A percentile compares a stretch with the other conserved stretches of the same genome.
These are phyloP conservation scores for Avena atlantica DNA, from an alignment of 176 grass and related monocot genomes.

Conservation along the genomic window DNA sequence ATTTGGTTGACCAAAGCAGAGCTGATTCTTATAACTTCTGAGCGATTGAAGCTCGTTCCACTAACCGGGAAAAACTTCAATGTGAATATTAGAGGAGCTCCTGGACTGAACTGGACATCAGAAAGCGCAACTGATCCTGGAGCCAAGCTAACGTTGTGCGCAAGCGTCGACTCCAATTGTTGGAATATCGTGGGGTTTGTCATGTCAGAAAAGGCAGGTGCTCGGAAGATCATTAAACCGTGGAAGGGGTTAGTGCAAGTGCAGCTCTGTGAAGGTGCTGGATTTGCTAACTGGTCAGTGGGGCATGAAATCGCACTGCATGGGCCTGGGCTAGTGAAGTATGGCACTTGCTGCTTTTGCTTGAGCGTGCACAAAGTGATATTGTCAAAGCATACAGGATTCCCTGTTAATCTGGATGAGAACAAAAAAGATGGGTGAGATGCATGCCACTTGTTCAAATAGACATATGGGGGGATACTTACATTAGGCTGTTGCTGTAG, in stretches of 20 bases:
- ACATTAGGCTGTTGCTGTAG: slow-evolving; percentile 63
- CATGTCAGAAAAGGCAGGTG: slow-evolving; percentile 50
- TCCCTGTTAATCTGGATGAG: slow-evolving; percentile 55
- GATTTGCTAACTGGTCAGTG: slow-evolving; percentile 48
- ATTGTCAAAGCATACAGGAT: slow-evolving; percentile 44
- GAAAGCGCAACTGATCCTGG: slow-evolving; percentile 53
- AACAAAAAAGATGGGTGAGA: slow-evolving; percentile 14
- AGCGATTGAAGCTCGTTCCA: slow-evolving; percentile 49
- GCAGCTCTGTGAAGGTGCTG: slow-evolving; percentile 49
- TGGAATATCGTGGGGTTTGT: slow-evolving; percentile 41
- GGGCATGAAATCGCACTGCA: slow-evolving; percentile 50
- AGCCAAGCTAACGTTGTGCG: slow-evolving; percentile 31
- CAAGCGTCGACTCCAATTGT: slow-evolving; percentile 44
- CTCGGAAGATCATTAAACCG: slow-evolving; percentile 60
- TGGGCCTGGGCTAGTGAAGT: slow-evolving; percentile 41
- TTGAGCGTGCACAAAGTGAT: slow-evolving; percentile 26
- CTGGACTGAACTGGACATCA: slow-evolving; percentile 44
- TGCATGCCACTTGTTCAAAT: not conserved
- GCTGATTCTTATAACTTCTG: slow-evolving; percentile 53
- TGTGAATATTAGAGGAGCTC: slow-evolving; percentile 46
- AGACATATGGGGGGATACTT: slow-evolving; percentile 33
- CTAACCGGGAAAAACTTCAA: slow-evolving; percentile 51
- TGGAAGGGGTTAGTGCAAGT: slow-evolving; percentile 49
- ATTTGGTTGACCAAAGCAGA: slow-evolving; percentile 55
- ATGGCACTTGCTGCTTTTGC: slow-evolving; percentile 44